Evolutionary conservation across 2,329 filamentous ascomycete species (phyloP), one percentile per base, ranked within the genome.

Genomic region (Monilinia laxa): DNA sequence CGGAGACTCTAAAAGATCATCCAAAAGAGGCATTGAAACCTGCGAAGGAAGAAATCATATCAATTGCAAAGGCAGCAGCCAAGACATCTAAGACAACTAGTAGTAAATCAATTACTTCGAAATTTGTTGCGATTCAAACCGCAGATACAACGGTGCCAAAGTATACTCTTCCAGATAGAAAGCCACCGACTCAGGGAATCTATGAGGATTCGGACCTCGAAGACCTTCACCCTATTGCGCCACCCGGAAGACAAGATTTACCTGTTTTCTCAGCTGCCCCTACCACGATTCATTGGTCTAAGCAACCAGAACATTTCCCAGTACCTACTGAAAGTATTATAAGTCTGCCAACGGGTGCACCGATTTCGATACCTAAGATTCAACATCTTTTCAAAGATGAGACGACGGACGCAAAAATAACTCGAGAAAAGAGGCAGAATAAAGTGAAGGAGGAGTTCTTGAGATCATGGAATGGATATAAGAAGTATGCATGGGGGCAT

Each of bases 401-500:
- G 77, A 81, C 85, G 0, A 79, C 83, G 10, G 78, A 80, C 14
- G 83, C 82, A 38, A 88, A 85, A 73, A 81, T 82, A 58, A 86
- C 86, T 71, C 87, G 93, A 45, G 78, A 88, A 68, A 78, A 84
- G 62, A 88, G 91, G 67, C 83, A 90, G 67, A 81, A 82, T 11
- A 80, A 83, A 49, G 88, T 98, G 76, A 92, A 88, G 76, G 82
- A 84, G 7, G 90, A 93, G 67, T 91, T 96, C 77, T 80, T 85
- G 73, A 89, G 89, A 72, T 88, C 92, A 0, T 98, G 95, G 94
- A 79, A 81, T 4, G 92, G 91, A 47, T 98, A 98, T 79, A 90
- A 85, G 74, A 82, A 87, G 68, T 83, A 88, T 73, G 94, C 93
- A 14, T 95, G 91, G 87, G 85, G 88, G 69, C 91, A 96, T 72